Evolutionary conservation across 345 rosid genomes (phyloP), one percentile per base, ranked within the genome.

Genomic region (Syzygium aqueum): DNA sequence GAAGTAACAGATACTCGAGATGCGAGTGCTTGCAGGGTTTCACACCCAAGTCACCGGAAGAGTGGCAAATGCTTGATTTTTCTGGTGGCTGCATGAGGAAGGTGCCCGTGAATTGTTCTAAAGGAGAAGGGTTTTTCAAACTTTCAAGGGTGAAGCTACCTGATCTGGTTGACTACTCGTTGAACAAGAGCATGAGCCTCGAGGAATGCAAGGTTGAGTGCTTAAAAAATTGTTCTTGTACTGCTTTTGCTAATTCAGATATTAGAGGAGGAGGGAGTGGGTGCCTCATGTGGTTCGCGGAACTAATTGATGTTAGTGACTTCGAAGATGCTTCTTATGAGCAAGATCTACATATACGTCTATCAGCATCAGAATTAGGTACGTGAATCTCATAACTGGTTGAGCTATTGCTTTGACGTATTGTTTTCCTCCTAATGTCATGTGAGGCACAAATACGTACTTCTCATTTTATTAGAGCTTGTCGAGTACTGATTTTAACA

Each of bases 21-120:
- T 77, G 91, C 82, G 63, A 91, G 37, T 94, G 95, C 86, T 63
- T 89, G 77, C 63, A 86, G 22, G 93, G 95, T 14, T 93, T 93
- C 54, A 33, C 82, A 53, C 91, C 94, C 17, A 89, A 16, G 57
- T 89, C 89, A 23, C 87, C 50, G 22, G 80, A 89, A 6, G 88
- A 88, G 17, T 92, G 93, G 94, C 85, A 67, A 30, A 49, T 87
- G 11, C 49, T 87, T 59, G 90, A 92, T 85, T 90, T 93, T 89
- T 87, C 92, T 21, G 73, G 80, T 51, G 96, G 93, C 61, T 94
- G 95, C 57, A 77, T 89, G 30, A 88, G 90, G 52, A 89, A 85
- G 83, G 89, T 86, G 82, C 88, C 89, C 28, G n/a, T 92, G 61
- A 86, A 88, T 22, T 92, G 94, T 84, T 53, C 85, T 4, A 84